A percentile compares a stretch with the other conserved stretches of the same genome.
phyloP scores from a whole-genome alignment of 2,329 filamentous ascomycete genomes.

The Apiospora arundinis region DNA sequence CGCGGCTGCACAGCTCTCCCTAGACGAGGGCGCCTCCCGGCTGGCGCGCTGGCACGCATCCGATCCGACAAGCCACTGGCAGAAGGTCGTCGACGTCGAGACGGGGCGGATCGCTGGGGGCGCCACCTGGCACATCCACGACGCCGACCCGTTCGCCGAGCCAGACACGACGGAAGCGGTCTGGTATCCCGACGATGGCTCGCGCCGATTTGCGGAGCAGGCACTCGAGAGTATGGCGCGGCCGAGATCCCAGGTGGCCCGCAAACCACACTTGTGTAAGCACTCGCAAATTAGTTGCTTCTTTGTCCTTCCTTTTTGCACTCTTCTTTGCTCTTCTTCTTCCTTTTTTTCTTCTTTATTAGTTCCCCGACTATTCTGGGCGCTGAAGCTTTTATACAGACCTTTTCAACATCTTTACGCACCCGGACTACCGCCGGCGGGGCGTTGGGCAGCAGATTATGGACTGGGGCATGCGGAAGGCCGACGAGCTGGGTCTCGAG shows the following conservation, averaged over 20 bases:
- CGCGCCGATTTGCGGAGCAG: slow-evolving; percentile 6
- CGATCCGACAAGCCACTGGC: slow-evolving; percentile 18
- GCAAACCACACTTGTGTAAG: slow-evolving; percentile 7
- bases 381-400: slow-evolving; percentile 9
- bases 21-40: background rate
- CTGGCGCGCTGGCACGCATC: background rate
- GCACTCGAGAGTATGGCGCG: background rate
- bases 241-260: slow-evolving; percentile 8
- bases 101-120: background rate
- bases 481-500: slow-evolving; percentile 21
- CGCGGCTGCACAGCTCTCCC: background rate
- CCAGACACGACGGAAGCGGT: background rate
- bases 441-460: slow-evolving; percentile 22
- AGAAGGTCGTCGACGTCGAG: slow-evolving; percentile 18
- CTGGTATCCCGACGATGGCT: slow-evolving; percentile 18
- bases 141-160: slow-evolving; percentile 12
- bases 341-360: background rate
- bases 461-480: slow-evolving; percentile 23
- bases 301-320: background rate
- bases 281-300: background rate
- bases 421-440: slow-evolving; percentile 21
- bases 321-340: background rate
- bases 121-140: slow-evolving; percentile 14
- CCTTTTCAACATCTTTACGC: slow-evolving; percentile 23
- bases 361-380: background rate